These are phyloP conservation scores for Eutrema heterophyllum DNA, from an alignment of 345 rosid species.

Conservation along the genomic window DNA sequence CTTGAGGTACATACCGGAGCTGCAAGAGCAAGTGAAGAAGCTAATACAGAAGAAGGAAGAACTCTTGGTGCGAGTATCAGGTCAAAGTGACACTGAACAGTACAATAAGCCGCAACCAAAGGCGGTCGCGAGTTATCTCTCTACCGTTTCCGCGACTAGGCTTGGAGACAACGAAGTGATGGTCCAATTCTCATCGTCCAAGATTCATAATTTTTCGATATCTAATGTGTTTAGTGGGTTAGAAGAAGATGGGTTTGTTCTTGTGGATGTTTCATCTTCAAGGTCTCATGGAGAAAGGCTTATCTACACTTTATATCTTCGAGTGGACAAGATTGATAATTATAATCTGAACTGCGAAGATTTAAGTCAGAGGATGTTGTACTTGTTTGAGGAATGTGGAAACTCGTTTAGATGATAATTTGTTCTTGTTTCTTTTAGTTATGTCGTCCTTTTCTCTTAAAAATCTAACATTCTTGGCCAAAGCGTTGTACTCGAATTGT, in stretches of 20 bases:
- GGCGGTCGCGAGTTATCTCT: background rate
- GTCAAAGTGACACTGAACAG: slow-evolving; percentile 20
- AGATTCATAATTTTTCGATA: slow-evolving; percentile 34
- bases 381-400: slow-evolving; percentile 26
- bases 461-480: slow-evolving; percentile 7
- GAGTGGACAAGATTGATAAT: slow-evolving; percentile 36
- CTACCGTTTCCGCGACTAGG: slow-evolving; percentile 35
- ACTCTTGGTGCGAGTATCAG: slow-evolving; percentile 29
- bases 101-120: slow-evolving; percentile 20
- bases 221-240: slow-evolving; percentile 36
- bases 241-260: slow-evolving; percentile 44
- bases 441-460: background rate
- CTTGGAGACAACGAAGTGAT: slow-evolving; percentile 42
- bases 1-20: slow-evolving; percentile 51
- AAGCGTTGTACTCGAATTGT: background rate
- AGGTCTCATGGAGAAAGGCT: slow-evolving; percentile 44
- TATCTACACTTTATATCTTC: slow-evolving; percentile 52
- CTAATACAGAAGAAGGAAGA: slow-evolving; percentile 39
- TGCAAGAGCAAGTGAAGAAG: slow-evolving; percentile 39
- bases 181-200: slow-evolving; percentile 39
- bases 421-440: background rate
- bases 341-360: slow-evolving; percentile 21
- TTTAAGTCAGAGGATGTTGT: slow-evolving; percentile 34
- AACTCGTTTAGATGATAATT: slow-evolving; percentile 3
- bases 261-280: slow-evolving; percentile 54